A percentile compares a stretch with the other conserved stretches of the same genome.
Conservation (phyloP, 257 asterid genomes). For the Penstemon davidsonii region DNA sequence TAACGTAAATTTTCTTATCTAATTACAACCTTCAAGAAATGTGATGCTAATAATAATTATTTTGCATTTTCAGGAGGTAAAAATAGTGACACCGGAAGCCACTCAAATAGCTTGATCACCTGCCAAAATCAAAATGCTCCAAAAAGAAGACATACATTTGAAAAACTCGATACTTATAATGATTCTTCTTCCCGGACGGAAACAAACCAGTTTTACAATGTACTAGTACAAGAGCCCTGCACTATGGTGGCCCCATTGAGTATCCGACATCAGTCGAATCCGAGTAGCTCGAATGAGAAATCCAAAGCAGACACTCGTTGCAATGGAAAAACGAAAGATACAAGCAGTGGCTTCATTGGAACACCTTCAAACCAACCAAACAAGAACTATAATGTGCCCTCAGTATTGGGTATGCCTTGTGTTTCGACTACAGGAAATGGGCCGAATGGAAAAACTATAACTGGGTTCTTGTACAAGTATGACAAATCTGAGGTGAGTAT, state of each 20-base stretch:
- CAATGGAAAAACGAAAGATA: not conserved
- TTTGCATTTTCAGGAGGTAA: conserved; percentile 19
- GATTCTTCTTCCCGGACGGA: not conserved
- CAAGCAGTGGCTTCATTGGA: not conserved
- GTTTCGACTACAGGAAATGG: conserved; percentile 23
- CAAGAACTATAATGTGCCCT: not conserved
- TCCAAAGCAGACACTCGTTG: not conserved
- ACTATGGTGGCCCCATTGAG: not conserved
- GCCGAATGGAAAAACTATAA: conserved; percentile 16
- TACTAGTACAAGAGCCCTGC: not conserved
- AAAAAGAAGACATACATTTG: not conserved
- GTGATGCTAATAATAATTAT: not conserved
- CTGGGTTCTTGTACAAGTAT: conserved; percentile 25
- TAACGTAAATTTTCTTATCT: not conserved
- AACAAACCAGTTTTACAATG: not conserved
- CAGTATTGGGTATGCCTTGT: conserved; percentile 23
- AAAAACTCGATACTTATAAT: conserved; percentile 1
- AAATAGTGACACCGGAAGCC: conserved; percentile 20
- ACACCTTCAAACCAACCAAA: conserved; percentile 18
- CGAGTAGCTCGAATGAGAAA: not conserved
- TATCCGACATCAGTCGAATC: not conserved
- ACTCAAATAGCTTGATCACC: not conserved
- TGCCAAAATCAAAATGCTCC: not conserved
- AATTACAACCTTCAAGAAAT: not conserved
- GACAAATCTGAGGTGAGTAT: conserved; percentile 16